Conservation (phyloP, 148 eudicot genomes). For the Arbutus unedo region DNA sequence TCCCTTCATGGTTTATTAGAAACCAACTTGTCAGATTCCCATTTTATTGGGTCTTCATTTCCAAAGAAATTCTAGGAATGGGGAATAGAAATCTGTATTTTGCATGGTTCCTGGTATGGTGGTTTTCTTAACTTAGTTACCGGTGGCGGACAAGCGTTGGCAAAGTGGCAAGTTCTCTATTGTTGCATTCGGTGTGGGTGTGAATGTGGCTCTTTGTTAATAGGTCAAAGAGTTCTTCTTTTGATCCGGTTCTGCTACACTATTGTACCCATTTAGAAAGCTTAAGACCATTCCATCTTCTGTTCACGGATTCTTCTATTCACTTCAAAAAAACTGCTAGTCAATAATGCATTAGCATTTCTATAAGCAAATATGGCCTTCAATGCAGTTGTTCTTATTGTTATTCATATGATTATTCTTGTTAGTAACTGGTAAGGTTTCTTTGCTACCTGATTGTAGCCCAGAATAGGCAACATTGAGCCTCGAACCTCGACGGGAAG, state of each 20-base stretch:
- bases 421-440: not conserved
- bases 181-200: slow-evolving; percentile 1
- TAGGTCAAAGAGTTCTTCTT: not conserved
- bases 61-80: not conserved
- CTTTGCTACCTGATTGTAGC: not conserved
- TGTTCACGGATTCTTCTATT: not conserved
- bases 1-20: too few species aligned
- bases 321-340: not conserved
- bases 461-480: not conserved
- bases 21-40: too few species aligned
- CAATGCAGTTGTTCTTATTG: not conserved
- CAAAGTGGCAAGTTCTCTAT: not conserved
- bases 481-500: not conserved
- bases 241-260: not conserved
- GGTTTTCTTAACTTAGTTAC: not conserved
- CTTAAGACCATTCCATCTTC: not conserved
- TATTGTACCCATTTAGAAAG: not conserved
- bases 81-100: not conserved
- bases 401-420: not conserved
- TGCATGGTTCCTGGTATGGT: not conserved
- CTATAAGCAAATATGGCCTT: not conserved
- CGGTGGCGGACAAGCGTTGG: not conserved
- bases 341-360: not conserved
- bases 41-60: not conserved
- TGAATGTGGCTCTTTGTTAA: not conserved